Evolutionary conservation across 2,329 filamentous ascomycete species (phyloP).

Genomic region (Boeremia exigua): DNA sequence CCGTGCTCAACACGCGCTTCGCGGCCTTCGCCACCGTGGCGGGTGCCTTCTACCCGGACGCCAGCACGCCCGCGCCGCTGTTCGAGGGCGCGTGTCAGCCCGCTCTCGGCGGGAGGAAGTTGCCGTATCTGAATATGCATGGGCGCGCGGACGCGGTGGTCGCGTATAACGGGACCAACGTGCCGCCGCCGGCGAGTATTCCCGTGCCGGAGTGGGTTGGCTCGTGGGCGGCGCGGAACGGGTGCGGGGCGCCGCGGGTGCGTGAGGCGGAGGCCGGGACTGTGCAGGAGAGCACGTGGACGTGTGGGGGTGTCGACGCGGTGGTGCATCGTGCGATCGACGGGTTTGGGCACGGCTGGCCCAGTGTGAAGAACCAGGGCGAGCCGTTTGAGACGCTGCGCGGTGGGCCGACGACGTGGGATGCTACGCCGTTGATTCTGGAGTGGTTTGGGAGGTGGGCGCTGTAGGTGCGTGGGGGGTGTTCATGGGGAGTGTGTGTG

Average conservation of each 20-base stretch:
- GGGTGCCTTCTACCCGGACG: slow-evolving; percentile 51
- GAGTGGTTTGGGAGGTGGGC: slow-evolving; percentile 30
- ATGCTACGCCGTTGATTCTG: slow-evolving; percentile 27
- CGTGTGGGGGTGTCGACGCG: slow-evolving; percentile 20
- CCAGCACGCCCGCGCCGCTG: slow-evolving; percentile 22
- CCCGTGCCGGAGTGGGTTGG: slow-evolving; percentile 23
- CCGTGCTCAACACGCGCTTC: slow-evolving; percentile 47
- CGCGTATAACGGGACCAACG: slow-evolving; percentile 31
- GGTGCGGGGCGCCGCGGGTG: slow-evolving; percentile 4
- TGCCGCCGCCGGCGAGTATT: slow-evolving; percentile 20
- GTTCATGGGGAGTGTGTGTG: neutral
- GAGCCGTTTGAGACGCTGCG: slow-evolving; percentile 29
- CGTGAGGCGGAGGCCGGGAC: slow-evolving; percentile 16
- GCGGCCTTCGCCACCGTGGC: slow-evolving; percentile 57
- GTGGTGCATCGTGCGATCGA: slow-evolving; percentile 24
- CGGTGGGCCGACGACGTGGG: slow-evolving; percentile 27
- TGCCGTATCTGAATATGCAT: slow-evolving; percentile 31
- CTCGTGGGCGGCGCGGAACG: slow-evolving; percentile 18
- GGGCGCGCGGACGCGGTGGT: slow-evolving; percentile 29
- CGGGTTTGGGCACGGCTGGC: slow-evolving; percentile 36
- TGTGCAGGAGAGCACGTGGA: slow-evolving; percentile 22
- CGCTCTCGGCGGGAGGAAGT: neutral
- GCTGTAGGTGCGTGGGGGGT: slow-evolving; percentile 1
- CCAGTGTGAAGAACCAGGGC: slow-evolving; percentile 22
- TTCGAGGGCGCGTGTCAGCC: slow-evolving; percentile 24